Base-by-base conservation (phyloP, 305 asterid genomes). In the Fraxinus velutina region DNA sequence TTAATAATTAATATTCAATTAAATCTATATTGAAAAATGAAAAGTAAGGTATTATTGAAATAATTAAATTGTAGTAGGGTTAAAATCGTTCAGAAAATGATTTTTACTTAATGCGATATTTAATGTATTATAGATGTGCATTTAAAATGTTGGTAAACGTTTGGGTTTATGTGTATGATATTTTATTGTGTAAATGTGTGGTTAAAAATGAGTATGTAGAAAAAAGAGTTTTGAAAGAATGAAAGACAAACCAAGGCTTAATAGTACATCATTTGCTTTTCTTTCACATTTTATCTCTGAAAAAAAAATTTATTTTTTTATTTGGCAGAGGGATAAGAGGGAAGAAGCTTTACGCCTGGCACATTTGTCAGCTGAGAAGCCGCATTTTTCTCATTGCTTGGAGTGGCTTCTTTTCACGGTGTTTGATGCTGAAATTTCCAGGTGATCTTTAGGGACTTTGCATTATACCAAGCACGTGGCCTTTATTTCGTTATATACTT, bases 341-440 rank as follows among this genome's bases (percentile, higher is more conserved):
- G 97, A 93, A 89, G 98, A 96, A 91, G 99, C 98, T 81, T 89
- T 94, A 84, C 93, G 96, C 82, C 83, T 93, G 82, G 99, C 99
- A 34, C 92, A 86, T 55, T 84, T 93, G 84, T 93, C 99, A 42
- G 97, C 95, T 39, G 99, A 93, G 97, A 96, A 96, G 92, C 99
- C 98, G 73, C 98, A 94, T 88, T 94, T 96, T 90, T 93, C 99
- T 73, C 98, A 94, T 86, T 96, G 98, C 88, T 89, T 96, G 80
- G 99, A 96, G 88, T 96, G 97, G 98, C 99, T 96, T 89, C 93
- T 96, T 74, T 96, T 96, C 89, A 96, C 99, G 6, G 99, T 96
- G 74, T 94, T 96, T 85, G 99, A 96, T 84, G 98, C 99, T 81
- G 98, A 93, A 82, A 91, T 96, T 85, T 94, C 98, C 86, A 88